phyloP scores from a whole-genome alignment of 2,329 filamentous ascomycete genomes.

The Colletotrichum magnum region DNA sequence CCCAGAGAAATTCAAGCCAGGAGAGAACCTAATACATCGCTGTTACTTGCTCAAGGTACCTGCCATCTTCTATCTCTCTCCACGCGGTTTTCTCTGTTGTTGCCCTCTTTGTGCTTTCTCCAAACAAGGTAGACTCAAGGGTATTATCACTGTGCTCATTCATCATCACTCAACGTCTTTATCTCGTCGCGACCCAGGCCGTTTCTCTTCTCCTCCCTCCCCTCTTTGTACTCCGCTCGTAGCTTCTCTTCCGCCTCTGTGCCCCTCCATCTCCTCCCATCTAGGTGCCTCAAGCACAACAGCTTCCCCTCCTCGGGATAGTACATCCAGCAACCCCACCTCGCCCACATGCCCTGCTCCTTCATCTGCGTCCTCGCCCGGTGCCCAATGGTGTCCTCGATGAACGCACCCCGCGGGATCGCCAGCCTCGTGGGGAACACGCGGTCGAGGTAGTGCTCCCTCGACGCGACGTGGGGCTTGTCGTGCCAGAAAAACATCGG shows the following conservation, averaged over 20 bases:
- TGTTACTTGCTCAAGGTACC: no score
- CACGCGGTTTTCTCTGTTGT: no score
- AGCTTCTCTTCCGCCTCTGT: slow-evolving; percentile 48
- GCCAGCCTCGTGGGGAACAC: slow-evolving; percentile 66
- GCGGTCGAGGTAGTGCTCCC: slow-evolving; percentile 62
- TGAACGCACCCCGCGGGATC: slow-evolving; percentile 67
- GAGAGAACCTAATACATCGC: no score
- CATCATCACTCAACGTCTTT: not conserved
- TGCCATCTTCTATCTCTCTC: no score
- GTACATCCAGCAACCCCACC: slow-evolving; percentile 71
- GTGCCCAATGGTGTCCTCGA: slow-evolving; percentile 70
- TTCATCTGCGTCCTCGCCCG: slow-evolving; percentile 71
- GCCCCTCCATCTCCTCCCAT: slow-evolving; percentile 66
- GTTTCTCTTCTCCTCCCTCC: not conserved
- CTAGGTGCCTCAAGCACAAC: slow-evolving; percentile 64
- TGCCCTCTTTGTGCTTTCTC: no score
- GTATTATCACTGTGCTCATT: no score
- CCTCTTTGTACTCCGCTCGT: slow-evolving; percentile 23
- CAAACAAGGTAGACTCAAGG: no score
- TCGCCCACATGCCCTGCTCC: slow-evolving; percentile 59
- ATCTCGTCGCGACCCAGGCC: not conserved
- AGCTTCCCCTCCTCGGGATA: slow-evolving; percentile 62
- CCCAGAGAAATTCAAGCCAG: no score
- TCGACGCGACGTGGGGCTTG: slow-evolving; percentile 67
- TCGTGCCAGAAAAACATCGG: slow-evolving; percentile 73